Base-by-base conservation (phyloP, 2,329 filamentous ascomycete species). In the Lasiodiplodia citricola region DNA sequence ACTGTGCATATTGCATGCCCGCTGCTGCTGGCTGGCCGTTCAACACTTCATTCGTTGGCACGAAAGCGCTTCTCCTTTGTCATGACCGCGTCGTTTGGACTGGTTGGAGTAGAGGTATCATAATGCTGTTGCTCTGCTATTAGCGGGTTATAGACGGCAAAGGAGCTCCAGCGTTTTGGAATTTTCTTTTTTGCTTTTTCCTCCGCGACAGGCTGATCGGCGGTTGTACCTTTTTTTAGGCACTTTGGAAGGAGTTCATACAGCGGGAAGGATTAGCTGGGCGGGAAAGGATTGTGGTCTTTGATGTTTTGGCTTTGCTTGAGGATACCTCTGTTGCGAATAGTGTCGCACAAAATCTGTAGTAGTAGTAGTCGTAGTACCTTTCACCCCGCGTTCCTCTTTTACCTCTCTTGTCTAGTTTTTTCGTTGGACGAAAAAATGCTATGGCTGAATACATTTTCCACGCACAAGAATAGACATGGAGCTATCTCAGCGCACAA, bases 281-380 rank as follows among this genome's bases (percentile, higher is more conserved):
- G 60, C 51, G 60, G 60, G 25, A 63, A 23, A n/a, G 60, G 44
- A 37, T 63, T 52, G 28, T 37, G 44, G 44, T 23, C 23, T 63
- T 52, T 63, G 55, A 38, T 57, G 28, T 51, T 51, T 63, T 51
- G 44, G 44, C 16, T 63, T 63, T 37, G 60, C 60, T 51, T 52
- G 47, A 63, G 60, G 60, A 63, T 63, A 63, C 60, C 60, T 62
- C 57, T 63, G 60, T 63, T 63, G 60, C 60, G 44, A 63, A 52
- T 63, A 63, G 16, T 16, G 44, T 63, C 44, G 60, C 60, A 52
- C 60, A 51, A 28, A 63, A 63, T 38, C 23, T 63, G 60, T 63
- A 63, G 60, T 63, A n/a, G 60, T 63, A 63, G 60, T 63, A 63
- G 60, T 63, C 60, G 60, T 63, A 63, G 60, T 63, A 63, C 60